Evolutionary conservation across 1,284 basidiomycete genomes (phyloP).

Genomic region (Rhodotorula sp.): DNA sequence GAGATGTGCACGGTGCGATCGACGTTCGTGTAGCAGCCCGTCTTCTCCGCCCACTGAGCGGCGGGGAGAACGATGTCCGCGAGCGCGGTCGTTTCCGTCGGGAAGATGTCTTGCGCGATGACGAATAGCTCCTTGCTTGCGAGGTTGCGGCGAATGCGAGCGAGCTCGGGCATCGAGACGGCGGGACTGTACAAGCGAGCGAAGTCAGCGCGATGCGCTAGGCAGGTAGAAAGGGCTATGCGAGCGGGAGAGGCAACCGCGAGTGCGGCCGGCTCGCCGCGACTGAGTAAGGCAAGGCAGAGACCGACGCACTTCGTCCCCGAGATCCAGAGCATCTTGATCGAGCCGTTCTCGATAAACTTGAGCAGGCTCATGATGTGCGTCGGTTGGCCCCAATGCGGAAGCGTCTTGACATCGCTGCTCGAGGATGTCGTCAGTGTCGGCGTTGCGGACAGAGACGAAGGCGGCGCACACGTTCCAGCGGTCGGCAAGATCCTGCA

Average conservation of each 20-base stretch:
- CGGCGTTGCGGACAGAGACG: no score
- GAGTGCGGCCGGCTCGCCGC: no score
- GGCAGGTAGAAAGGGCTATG: no score
- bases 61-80: constrained; percentile 21
- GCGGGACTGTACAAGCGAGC: constrained; percentile 1
- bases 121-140: constrained; percentile 19
- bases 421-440: no score
- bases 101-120: constrained; percentile 22
- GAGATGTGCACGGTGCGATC: constrained; percentile 17
- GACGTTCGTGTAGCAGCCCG: constrained; percentile 13
- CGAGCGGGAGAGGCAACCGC: neutral
- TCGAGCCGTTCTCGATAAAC: constrained; percentile 15
- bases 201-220: neutral
- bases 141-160: constrained; percentile 9
- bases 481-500: constrained; percentile 19
- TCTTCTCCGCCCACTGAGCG: constrained; percentile 18
- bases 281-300: no score
- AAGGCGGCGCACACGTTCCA: constrained; percentile 11
- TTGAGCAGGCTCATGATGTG: constrained; percentile 21
- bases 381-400: constrained; percentile 19
- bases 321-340: constrained; percentile 22
- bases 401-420: constrained; percentile 15
- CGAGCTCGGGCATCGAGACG: constrained; percentile 16
- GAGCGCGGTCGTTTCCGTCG: constrained; percentile 18
- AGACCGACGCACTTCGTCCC: constrained; percentile 11